Base-by-base conservation (phyloP, 2,329 filamentous ascomycete species). In the Pseudogymnoascus sp. region DNA sequence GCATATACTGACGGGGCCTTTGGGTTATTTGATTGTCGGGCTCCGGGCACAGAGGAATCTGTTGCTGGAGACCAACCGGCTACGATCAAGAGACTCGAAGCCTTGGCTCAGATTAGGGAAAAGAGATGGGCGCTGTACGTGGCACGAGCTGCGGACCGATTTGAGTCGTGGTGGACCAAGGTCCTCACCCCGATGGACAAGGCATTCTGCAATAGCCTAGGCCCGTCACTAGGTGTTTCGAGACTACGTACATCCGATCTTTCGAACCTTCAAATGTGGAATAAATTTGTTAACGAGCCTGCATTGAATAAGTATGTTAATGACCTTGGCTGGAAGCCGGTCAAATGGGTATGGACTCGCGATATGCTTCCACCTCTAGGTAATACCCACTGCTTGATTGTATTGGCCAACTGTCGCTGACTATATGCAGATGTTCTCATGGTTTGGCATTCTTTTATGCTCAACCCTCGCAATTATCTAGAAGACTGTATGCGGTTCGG, bases 401-500 rank as follows among this genome's bases (percentile, higher is more conserved):
- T 24, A 53, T 61, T 21, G 24, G 13, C 2, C 37, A 11, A 53
- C 40, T 19, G 61, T 65, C 38, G 64, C 65, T 65, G 31, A 65
- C 42, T 35, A 44, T 68, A 26, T 19, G 26, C 73, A 80, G 89
- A 93, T 74, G 83, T 93, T 0, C 74, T 92, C 19, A 89, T 93
- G 87, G 86, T 93, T 0, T 90, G 87, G 86, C 90, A 93, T 73
- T 78, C 88, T 0, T 89, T 90, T 70, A 87, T 90, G 83, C 82
- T 93, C 2, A 93, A 92, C 68, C 90, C 90, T 0, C 79, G 87
- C 42, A 78, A 77, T n/a, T 93, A 86, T 70, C 81, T 91, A 3
- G 88, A 93, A 69, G 90, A 93, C 71, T 86, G 85, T 69, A 76
- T 91, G 63, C 81, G 88, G 6, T 74, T 78, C 29, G 84, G 83